A percentile compares a stretch with the other conserved stretches of the same genome.
Conservation (phyloP, 176 grass and related monocot species). For the Musa acuminata region DNA sequence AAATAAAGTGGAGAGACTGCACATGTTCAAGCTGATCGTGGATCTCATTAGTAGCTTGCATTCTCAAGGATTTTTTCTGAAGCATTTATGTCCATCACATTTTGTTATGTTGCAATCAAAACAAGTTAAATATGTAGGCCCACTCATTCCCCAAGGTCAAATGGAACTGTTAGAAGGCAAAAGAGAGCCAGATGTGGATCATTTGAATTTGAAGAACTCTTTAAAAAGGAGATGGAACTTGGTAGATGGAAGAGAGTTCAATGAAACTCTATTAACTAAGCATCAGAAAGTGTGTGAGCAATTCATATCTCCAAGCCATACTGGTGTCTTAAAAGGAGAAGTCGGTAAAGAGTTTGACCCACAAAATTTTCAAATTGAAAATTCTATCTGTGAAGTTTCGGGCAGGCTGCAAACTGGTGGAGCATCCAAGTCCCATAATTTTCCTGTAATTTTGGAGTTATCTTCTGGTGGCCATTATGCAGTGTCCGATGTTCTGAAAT, state of each 20-base stretch:
- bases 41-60: conserved; percentile 2
- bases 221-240: conserved; percentile 41
- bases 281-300: conserved; percentile 55
- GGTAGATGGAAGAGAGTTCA: conserved; percentile 28
- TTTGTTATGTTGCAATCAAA: conserved; percentile 15
- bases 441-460: conserved; percentile 16
- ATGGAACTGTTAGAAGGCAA: not conserved
- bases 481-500: conserved; percentile 36
- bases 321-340: conserved; percentile 28
- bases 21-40: conserved; percentile 18
- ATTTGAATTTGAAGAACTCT: not conserved
- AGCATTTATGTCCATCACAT: conserved; percentile 16
- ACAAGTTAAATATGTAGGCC: conserved; percentile 12
- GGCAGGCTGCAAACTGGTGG: conserved; percentile 18
- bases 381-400: conserved; percentile 18
- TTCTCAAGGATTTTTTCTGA: conserved; percentile 12
- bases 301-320: conserved; percentile 13
- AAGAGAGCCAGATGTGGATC: not conserved
- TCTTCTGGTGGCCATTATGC: conserved; percentile 28
- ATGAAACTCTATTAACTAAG: conserved; percentile 44
- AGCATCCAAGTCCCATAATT: conserved; percentile 6
- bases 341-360: conserved; percentile 17
- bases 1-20: conserved; percentile 6
- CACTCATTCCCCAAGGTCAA: not conserved
- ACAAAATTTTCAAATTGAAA: not conserved